Conservation (phyloP, 805 yeast genomes). For the Metschnikowia dekortorum region DNA sequence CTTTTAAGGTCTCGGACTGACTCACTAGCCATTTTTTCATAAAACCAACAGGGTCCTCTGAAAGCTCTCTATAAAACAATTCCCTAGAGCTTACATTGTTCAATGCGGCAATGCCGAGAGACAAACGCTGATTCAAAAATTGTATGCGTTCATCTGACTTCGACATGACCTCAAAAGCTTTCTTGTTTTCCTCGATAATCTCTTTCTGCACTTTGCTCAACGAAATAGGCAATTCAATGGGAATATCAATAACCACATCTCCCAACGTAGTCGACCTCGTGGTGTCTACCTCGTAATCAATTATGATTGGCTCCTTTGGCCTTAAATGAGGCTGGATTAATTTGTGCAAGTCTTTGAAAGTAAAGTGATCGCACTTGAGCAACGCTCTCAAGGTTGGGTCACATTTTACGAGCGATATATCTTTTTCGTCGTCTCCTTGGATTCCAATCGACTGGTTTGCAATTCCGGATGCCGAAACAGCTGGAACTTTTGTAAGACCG, state of each 20-base stretch:
- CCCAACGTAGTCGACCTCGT: constrained; percentile 77
- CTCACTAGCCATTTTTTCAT: constrained; percentile 70
- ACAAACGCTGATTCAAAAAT: constrained; percentile 38
- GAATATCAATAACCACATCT: constrained; percentile 72
- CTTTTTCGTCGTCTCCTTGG: constrained; percentile 26
- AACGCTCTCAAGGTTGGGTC: constrained; percentile 46
- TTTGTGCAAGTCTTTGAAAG: constrained; percentile 70
- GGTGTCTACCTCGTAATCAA: constrained; percentile 74
- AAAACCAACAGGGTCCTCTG: constrained; percentile 74
- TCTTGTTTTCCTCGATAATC: constrained; percentile 32
- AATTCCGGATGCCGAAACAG: constrained; percentile 28
- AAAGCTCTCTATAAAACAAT: constrained; percentile 69
- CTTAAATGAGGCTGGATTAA: constrained; percentile 62
- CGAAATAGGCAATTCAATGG: constrained; percentile 38
- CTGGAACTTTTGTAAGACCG: constrained; percentile 32
- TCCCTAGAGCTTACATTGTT: constrained; percentile 61
- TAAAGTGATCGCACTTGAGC: constrained; percentile 49
- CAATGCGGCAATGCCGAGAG: constrained; percentile 48
- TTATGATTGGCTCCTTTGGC: constrained; percentile 75
- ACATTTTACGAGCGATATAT: constrained; percentile 31
- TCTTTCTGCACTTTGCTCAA: constrained; percentile 35
- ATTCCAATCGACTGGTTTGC: constrained; percentile 15
- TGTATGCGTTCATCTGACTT: constrained; percentile 42
- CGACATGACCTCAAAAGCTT: constrained; percentile 40
- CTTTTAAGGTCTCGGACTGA: constrained; percentile 79